Evolutionary conservation across 495 filamentous ascomycete species (phyloP), one percentile per base, ranked within the genome.

Genomic region (Penicillium nucicola): DNA sequence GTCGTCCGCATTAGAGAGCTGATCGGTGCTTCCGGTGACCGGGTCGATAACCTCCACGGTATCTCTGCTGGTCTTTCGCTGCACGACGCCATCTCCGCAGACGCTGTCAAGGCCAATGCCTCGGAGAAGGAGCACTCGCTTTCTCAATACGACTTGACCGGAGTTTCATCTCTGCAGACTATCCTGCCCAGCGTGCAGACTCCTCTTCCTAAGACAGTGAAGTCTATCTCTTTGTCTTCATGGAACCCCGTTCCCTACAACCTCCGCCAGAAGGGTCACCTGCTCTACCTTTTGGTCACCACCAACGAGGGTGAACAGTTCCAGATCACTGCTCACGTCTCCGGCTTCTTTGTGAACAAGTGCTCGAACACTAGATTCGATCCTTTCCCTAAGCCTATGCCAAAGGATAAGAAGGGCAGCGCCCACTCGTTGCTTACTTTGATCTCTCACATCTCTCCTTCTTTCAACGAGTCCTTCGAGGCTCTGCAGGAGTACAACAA

Each of bases 221-320:
- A 96, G 74, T 78, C 85, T 18, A 84, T 99, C 50, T 82, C 86
- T 33, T 72, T 97, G 14, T 97, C 95, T 13, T 76, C 89, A 10
- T 99, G 95, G 95, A 97, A 97, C 74, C 95, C 95, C 31, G 90
- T 90, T 10, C 95, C 95, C 18, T 90, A 93, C 60, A 81, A 91
- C 57, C 83, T 95, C 31, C 82, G 92, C 41, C 88, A 95, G 58
- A 89, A 86, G 63, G 95, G 95, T 32, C 95, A 99, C 65, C 75
- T 99, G 23, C 80, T 99, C 33, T 99, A 99, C 71, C 77, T 99
- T 15, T 80, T 88, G 48, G 75, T 95, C 28, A 87, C 84, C 14
- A 97, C 91, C 31, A 89, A 86, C 59, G 95, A 99, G 70, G 89
- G 89, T 49, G 92, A 97, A 67, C 87, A 91, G 63, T 83, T 87